Evolutionary conservation across 441 rosid genomes (phyloP), one percentile per base, ranked within the genome.

Genomic region (Codiaeum variegatum): DNA sequence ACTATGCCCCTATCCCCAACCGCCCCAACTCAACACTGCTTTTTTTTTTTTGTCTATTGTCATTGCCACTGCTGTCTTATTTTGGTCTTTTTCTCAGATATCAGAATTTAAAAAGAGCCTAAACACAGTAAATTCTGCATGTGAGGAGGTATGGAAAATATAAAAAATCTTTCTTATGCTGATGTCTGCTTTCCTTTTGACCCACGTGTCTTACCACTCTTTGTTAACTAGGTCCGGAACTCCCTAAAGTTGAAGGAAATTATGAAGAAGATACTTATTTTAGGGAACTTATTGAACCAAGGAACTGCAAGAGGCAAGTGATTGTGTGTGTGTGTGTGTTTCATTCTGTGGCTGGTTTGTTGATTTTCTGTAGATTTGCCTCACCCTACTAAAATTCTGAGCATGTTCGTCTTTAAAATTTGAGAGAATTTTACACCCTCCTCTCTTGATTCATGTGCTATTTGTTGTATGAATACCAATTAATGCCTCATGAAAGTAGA

Each of bases 291-390:
- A 10, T 79, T 93, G 84, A 96, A 93, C 85, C 97, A 96, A 78
- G 99, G 99, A 85, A 96, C 99, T 68, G 98, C 97, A 31, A 89
- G 98, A 86, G 99, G 99, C 90, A 73, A 80, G 88, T 70, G 73
- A 66, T 55, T 69, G 26, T 55, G 13, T 38, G 1, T 38, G 10
- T 54, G 0, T 21, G 1, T 51, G n/a, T 7, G 1, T 36, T 40
- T 62, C 29, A 11, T 28, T 38, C 46, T 16, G 73, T 1, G 55
- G 61, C 26, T 38, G 62, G 21, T 68, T 75, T 75, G 55, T 51
- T 75, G 69, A 19, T 73, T 55, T 19, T 31, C 66, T 32, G 19
- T 51, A n/a, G 61, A 51, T 52, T 19, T 16, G 49, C 40, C 15
- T 63, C n/a, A 9, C 38, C 18, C 18, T 34, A 5, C 34, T 21